Evolutionary conservation across 805 yeast species (phyloP), one percentile per base, ranked within the genome.

Genomic region (Hanseniaspora clermontiae): DNA sequence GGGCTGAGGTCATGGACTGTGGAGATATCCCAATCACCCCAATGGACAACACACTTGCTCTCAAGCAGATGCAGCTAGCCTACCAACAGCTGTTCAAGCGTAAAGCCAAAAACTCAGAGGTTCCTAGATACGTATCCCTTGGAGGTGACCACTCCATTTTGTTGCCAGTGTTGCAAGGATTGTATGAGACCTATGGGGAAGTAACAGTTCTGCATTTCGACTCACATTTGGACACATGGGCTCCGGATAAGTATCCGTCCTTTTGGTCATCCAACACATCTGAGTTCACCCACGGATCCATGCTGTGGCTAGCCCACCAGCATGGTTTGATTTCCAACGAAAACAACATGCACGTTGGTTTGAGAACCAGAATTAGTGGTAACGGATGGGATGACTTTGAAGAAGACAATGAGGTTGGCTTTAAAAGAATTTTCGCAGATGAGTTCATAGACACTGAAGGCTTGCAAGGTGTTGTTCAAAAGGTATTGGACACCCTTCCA

Each of bases 81-180:
- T 80, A 77, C 63, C 80, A 77, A 60, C 81, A 83, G 64, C 68
- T 84, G 54, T 67, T 78, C 47, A 60, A 61, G 34, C 69, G 70
- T 49, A 64, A 66, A 9, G 31, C 55, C 34, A 47, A 60, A 62
- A 57, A 52, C 15, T 45, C 55, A 29, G 1, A 29, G 17, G 51
- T 39, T 11, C 90, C 93, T 24, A 72, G 84, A 58, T 74, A 81
- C 40, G 77, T 86, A 17, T 82, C 87, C 0, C 72, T 87, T 27
- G 95, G 95, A 10, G 95, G 95, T 45, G 95, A 87, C 65, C 95
- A 87, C 68, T 81, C 89, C 2, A 78, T 87, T 38, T 74, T 84
- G 43, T 72, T 86, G 54, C 89, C 91, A 2, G 87, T 84, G 60
- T 68, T 85, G 58, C 74, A 93, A 61, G 83, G 86, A 0, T 72